Evolutionary conservation across 768 basidiomycete species (phyloP).

Genomic region (Lentinula edodes): DNA sequence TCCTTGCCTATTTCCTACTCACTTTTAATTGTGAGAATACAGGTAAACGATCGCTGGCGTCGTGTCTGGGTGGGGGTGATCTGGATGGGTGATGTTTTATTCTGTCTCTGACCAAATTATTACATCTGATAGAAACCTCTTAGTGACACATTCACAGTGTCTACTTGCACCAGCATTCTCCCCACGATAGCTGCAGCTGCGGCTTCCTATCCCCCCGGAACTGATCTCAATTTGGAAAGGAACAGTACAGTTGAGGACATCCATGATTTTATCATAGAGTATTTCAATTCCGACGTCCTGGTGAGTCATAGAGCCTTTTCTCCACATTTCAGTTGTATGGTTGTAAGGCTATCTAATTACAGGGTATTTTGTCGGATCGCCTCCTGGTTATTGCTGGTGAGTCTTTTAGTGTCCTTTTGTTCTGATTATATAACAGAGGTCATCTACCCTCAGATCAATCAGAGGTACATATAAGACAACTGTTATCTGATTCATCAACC

Average conservation of each 20-base stretch:
- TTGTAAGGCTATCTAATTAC: background rate
- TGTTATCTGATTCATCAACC: background rate
- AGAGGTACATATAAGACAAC: constrained; percentile 31
- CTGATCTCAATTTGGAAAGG: constrained; percentile 33
- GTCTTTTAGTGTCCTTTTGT: constrained; percentile 12
- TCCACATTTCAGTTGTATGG: background rate
- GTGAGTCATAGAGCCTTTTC: constrained; percentile 28
- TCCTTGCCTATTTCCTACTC: constrained; percentile 16
- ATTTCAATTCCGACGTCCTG: constrained; percentile 78
- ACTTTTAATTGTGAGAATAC: background rate
- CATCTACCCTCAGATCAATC: constrained; percentile 56
- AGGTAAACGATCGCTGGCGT: constrained; percentile 50
- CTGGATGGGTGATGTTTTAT: constrained; percentile 56
- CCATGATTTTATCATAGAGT: constrained; percentile 77
- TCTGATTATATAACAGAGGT: background rate
- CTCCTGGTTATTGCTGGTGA: constrained; percentile 68
- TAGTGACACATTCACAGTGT: constrained; percentile 38
- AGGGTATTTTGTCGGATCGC: constrained; percentile 68
- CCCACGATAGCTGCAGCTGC: constrained; percentile 45
- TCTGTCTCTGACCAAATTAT: background rate
- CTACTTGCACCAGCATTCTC: constrained; percentile 49
- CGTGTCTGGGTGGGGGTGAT: constrained; percentile 66
- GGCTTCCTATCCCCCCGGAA: constrained; percentile 41
- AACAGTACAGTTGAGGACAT: constrained; percentile 64
- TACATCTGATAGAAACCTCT: background rate